Evolutionary conservation across 768 basidiomycete genomes (phyloP).

Genomic region (Trametes cubensis): DNA sequence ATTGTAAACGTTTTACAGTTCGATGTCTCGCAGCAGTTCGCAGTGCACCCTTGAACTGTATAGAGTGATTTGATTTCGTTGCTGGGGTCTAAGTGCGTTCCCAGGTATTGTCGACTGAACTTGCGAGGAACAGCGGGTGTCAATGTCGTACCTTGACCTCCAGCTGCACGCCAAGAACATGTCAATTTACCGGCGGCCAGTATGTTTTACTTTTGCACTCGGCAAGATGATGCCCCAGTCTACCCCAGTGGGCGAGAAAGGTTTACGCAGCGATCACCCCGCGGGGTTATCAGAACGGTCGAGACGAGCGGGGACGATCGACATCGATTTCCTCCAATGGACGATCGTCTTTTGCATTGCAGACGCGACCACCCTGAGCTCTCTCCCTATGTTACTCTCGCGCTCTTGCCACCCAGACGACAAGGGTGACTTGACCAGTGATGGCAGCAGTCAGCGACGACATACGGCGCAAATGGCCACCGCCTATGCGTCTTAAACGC

Average conservation of each 20-base stretch:
- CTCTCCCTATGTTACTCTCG: background rate
- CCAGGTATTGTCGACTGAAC: too few relatives aligned
- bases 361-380: background rate
- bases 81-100: too few relatives aligned
- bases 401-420: too few relatives aligned
- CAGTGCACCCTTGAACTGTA: too few relatives aligned
- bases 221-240: background rate
- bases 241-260: background rate
- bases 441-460: background rate
- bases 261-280: background rate
- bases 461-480: background rate
- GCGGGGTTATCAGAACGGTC: slow-evolving; percentile 8
- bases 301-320: slow-evolving; percentile 3
- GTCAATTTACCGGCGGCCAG: background rate
- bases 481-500: background rate
- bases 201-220: background rate
- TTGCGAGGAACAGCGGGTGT: too few relatives aligned
- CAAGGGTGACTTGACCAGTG: too few relatives aligned
- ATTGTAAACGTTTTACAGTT: too few relatives aligned
- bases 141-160: background rate
- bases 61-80: too few relatives aligned
- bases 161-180: background rate
- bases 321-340: slow-evolving; percentile 3
- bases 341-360: background rate
- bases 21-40: too few relatives aligned